Conservation (phyloP, 2,329 filamentous ascomycete genomes). For the Dothidotthia symphoricarpi region DNA sequence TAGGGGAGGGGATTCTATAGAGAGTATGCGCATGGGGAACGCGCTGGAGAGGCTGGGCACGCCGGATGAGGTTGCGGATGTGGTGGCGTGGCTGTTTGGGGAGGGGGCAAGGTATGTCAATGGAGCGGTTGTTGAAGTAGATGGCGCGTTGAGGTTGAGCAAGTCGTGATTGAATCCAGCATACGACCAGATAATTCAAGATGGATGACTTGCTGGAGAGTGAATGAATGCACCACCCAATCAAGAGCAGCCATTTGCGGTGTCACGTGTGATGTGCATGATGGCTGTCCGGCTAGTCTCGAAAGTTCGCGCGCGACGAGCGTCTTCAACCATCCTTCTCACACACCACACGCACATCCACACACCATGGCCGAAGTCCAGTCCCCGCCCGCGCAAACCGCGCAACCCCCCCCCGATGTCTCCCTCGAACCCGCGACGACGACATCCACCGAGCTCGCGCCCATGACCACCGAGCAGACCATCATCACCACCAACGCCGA, state of each 20-base stretch:
- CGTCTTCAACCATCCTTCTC: constrained; percentile 1
- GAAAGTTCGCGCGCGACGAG: constrained; percentile 18
- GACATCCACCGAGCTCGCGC: constrained; percentile 25
- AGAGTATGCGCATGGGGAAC: constrained; percentile 42
- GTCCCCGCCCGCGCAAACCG: constrained; percentile 23
- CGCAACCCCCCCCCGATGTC: constrained; percentile 8
- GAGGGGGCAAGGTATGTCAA: constrained; percentile 49
- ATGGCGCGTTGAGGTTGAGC: constrained; percentile 46
- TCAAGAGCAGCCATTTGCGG: constrained; percentile 42
- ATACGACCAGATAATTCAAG: no score
- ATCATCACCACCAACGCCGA: constrained; percentile 42
- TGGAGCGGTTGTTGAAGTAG: constrained; percentile 50
- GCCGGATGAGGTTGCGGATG: constrained; percentile 51
- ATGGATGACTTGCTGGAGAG: no score
- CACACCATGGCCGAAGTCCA: constrained; percentile 34
- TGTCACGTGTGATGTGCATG: constrained; percentile 38
- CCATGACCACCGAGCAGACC: constrained; percentile 27
- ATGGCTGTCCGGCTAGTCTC: constrained; percentile 7
- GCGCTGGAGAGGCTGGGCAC: constrained; percentile 47
- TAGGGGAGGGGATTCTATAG: constrained; percentile 47
- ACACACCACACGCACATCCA: constrained; percentile 1
- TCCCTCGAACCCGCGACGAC: constrained; percentile 22
- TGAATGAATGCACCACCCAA: no score
- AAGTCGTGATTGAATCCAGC: no score
- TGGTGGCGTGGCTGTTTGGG: constrained; percentile 51